These are phyloP conservation scores for Aureobasidium sp. DNA, from an alignment of 2,329 filamentous ascomycete species.

Conservation along the genomic window DNA sequence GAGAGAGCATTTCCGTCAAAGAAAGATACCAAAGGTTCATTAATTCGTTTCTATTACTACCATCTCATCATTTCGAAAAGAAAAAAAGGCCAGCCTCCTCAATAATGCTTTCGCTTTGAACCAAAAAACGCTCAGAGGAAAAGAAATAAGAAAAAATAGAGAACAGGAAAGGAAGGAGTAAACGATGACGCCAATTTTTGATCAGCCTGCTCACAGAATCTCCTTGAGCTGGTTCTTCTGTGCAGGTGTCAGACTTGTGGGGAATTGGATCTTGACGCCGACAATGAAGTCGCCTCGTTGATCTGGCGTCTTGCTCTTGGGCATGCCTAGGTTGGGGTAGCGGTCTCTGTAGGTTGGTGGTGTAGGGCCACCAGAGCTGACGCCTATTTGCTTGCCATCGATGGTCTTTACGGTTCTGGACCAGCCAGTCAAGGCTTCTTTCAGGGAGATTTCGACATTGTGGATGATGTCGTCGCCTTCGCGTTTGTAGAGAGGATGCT, in stretches of 20 bases:
- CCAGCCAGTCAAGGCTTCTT: constrained; percentile 94
- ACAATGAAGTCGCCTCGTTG: constrained; percentile 83
- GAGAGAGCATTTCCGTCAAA: background rate
- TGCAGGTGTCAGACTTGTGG: constrained; percentile 60
- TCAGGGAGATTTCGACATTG: constrained; percentile 73
- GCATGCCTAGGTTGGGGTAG: constrained; percentile 88
- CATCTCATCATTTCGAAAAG: background rate
- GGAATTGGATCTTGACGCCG: constrained; percentile 89
- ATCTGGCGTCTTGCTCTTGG: constrained; percentile 78
- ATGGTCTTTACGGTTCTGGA: constrained; percentile 85
- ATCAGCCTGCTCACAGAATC: constrained; percentile 48
- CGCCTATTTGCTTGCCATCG: constrained; percentile 73
- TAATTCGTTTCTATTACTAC: background rate
- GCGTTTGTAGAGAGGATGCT: constrained; percentile 73
- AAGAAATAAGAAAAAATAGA: background rate
- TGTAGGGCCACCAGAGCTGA: constrained; percentile 77
- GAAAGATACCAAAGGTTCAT: background rate
- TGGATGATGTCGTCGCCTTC: constrained; percentile 81
- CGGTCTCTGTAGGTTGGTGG: constrained; percentile 72
- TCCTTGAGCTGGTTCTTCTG: constrained; percentile 79
- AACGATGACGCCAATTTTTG: background rate
- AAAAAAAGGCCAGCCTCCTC: background rate
- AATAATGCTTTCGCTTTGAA: background rate
- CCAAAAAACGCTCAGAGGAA: background rate
- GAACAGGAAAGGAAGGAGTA: background rate